phyloP scores from a whole-genome alignment of 768 basidiomycete genomes.

The Goffeauzyma gilvescens region DNA sequence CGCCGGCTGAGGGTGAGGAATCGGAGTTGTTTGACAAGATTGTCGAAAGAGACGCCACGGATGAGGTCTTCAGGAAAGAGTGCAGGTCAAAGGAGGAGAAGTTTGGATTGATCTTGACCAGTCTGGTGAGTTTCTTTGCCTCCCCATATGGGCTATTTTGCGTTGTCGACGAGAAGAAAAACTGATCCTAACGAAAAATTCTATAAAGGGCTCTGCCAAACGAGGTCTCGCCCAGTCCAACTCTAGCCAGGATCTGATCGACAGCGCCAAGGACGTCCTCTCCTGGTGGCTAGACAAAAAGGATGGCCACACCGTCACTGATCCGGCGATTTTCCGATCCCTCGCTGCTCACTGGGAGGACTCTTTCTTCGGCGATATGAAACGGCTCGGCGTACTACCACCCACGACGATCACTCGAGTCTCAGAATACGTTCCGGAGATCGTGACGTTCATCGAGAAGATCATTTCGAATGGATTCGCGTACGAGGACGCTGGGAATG shows the following conservation, averaged over 20 bases:
- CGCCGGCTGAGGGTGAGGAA: slow-evolving; percentile 37
- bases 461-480: slow-evolving; percentile 75
- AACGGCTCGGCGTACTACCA: slow-evolving; percentile 59
- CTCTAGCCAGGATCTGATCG: slow-evolving; percentile 37
- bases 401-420: slow-evolving; percentile 87
- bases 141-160: background rate
- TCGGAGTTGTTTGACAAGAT: slow-evolving; percentile 41
- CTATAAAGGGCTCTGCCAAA: slow-evolving; percentile 5
- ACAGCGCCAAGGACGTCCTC: slow-evolving; percentile 58
- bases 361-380: slow-evolving; percentile 82
- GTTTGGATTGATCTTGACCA: slow-evolving; percentile 68
- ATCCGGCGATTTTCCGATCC: slow-evolving; percentile 64
- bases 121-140: slow-evolving; percentile 57
- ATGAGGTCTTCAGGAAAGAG: slow-evolving; percentile 49
- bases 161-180: background rate
- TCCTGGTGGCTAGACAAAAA: slow-evolving; percentile 53
- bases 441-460: slow-evolving; percentile 66
- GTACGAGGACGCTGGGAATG: slow-evolving; percentile 56
- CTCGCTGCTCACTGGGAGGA: slow-evolving; percentile 75
- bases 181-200: background rate
- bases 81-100: slow-evolving; percentile 69
- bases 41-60: slow-evolving; percentile 35
- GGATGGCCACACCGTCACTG: slow-evolving; percentile 58
- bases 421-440: slow-evolving; percentile 90
- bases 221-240: slow-evolving; percentile 6